Evolutionary conservation across 1,284 basidiomycete genomes (phyloP).

Genomic region (Ganoderma resinaceum): DNA sequence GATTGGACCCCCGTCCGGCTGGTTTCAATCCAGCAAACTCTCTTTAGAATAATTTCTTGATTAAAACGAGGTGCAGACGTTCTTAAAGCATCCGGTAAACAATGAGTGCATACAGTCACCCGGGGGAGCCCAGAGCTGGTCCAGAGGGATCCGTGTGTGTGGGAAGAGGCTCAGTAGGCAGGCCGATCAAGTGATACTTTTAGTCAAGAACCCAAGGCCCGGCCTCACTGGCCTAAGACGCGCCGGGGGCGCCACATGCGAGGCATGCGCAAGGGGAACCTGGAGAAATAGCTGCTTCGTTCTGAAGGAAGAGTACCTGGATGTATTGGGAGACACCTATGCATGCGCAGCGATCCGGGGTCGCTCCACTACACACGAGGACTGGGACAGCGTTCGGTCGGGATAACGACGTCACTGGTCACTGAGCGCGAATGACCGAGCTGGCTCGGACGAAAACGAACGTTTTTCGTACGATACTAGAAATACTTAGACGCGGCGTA

Average conservation of each 20-base stretch:
- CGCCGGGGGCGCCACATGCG: slow-evolving; percentile 6
- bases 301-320: slow-evolving; percentile 16
- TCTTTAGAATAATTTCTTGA: slow-evolving; percentile 5
- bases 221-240: background rate
- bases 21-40: slow-evolving; percentile 6
- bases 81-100: background rate
- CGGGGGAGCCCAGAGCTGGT: slow-evolving; percentile 13
- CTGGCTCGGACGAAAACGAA: background rate
- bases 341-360: slow-evolving; percentile 18
- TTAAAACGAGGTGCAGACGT: background rate
- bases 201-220: slow-evolving; percentile 5
- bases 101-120: background rate
- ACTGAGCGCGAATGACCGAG: background rate
- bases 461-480: background rate
- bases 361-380: slow-evolving; percentile 16
- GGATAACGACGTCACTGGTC: slow-evolving; percentile 22
- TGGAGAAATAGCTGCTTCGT: background rate
- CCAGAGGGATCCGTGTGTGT: slow-evolving; percentile 8
- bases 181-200: slow-evolving; percentile 24
- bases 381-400: slow-evolving; percentile 27
- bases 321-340: slow-evolving; percentile 10
- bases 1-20: slow-evolving; percentile 23
- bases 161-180: slow-evolving; percentile 1
- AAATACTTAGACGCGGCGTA: slow-evolving; percentile 6
- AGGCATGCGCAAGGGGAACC: slow-evolving; percentile 15